Percentiles rank a stretch among this genome's conserved stretches.
Evolutionary conservation across 495 filamentous ascomycete genomes (phyloP).

Genomic region (Hyaloscypha bicolor): DNA sequence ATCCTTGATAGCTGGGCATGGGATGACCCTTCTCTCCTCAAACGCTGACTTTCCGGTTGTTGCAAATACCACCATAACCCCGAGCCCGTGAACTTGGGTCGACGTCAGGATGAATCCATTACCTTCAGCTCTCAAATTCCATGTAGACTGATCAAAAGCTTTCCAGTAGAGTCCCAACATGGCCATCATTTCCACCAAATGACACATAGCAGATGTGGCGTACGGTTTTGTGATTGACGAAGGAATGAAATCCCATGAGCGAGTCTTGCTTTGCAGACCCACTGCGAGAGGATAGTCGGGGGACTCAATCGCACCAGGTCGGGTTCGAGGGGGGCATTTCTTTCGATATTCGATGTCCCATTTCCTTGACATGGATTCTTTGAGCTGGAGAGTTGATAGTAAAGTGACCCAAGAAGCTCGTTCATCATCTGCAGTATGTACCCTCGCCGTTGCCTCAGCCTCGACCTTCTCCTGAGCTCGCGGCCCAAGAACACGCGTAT

Average conservation of each 20-base stretch:
- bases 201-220: constrained; percentile 50
- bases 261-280: constrained; percentile 47
- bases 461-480: constrained; percentile 25
- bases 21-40: constrained; percentile 46
- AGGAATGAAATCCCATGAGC: constrained; percentile 55
- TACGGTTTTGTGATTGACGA: constrained; percentile 49
- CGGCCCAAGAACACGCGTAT: constrained; percentile 35
- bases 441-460: constrained; percentile 33
- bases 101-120: constrained; percentile 53
- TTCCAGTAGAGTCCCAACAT: constrained; percentile 55
- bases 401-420: constrained; percentile 48
- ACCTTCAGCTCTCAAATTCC: constrained; percentile 51
- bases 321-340: constrained; percentile 18
- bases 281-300: constrained; percentile 42
- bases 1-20: constrained; percentile 47
- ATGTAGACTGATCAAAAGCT: constrained; percentile 45
- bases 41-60: constrained; percentile 45
- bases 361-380: constrained; percentile 43
- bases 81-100: constrained; percentile 43
- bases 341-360: constrained; percentile 42
- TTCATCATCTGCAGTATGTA: constrained; percentile 51
- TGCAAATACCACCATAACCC: constrained; percentile 49
- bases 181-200: constrained; percentile 51
- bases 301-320: constrained; percentile 12
- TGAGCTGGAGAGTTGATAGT: constrained; percentile 44